Percentiles rank a stretch among this genome's conserved stretches.
phyloP scores from a whole-genome alignment of 2,329 filamentous ascomycete genomes.

The Byssoonygena ceratinophila region DNA sequence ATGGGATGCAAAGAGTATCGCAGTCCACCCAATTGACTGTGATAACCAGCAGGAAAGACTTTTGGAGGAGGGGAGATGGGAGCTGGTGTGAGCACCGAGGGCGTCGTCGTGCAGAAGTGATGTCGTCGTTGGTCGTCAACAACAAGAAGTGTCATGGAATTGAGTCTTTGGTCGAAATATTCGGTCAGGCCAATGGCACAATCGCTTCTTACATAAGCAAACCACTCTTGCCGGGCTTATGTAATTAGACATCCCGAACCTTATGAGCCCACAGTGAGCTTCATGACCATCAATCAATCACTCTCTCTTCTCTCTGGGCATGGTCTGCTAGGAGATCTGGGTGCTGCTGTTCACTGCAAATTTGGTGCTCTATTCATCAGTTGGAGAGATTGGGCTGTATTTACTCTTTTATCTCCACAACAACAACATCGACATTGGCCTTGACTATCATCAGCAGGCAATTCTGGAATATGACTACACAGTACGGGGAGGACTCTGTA shows the following conservation, averaged over 20 bases:
- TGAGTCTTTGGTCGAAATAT: neutral
- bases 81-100: neutral
- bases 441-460: too few species aligned
- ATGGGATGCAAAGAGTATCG: neutral
- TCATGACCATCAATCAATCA: too few species aligned
- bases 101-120: neutral
- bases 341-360: too few species aligned
- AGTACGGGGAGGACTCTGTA: too few species aligned
- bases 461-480: too few species aligned
- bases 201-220: neutral
- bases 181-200: neutral
- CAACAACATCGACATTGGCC: too few species aligned
- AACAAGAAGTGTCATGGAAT: neutral
- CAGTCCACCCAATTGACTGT: conserved; percentile 6
- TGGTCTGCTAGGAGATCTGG: too few species aligned
- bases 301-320: too few species aligned
- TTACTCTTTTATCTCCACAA: too few species aligned
- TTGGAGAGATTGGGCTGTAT: too few species aligned
- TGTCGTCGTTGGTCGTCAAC: conserved; percentile 1
- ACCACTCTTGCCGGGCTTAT: neutral
- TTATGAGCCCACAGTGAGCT: too few species aligned
- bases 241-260: neutral
- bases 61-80: conserved; percentile 7
- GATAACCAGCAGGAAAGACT: neutral
- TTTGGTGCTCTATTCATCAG: too few species aligned